Evolutionary conservation across 345 rosid species (phyloP).

Genomic region (Populus alba): DNA sequence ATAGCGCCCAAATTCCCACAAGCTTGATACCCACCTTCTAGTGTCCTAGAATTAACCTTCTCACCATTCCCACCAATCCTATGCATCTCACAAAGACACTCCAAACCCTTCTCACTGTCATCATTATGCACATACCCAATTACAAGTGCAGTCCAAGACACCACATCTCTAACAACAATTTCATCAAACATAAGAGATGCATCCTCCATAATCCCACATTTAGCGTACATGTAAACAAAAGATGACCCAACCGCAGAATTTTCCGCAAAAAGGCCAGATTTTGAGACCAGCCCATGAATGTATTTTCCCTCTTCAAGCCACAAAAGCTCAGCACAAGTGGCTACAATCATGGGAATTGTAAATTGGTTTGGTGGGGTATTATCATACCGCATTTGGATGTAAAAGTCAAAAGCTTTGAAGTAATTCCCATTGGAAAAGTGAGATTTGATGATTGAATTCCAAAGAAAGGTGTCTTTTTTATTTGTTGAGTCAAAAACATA

Average conservation of each 20-base stretch:
- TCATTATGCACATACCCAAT: slow-evolving; percentile 62
- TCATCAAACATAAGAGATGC: slow-evolving; percentile 55
- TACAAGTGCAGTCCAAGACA: slow-evolving; percentile 64
- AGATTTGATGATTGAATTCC: slow-evolving; percentile 69
- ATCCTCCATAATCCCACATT: slow-evolving; percentile 43
- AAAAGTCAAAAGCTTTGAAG: slow-evolving; percentile 37
- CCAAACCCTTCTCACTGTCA: slow-evolving; percentile 52
- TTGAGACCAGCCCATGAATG: slow-evolving; percentile 48
- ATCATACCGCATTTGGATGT: slow-evolving; percentile 41
- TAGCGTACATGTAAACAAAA: slow-evolving; percentile 52
- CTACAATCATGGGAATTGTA: slow-evolving; percentile 61
- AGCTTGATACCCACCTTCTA: slow-evolving; percentile 66
- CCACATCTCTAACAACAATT: slow-evolving; percentile 58
- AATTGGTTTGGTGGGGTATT: slow-evolving; percentile 41
- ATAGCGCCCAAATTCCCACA: slow-evolving; percentile 52
- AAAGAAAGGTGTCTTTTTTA: slow-evolving; percentile 53
- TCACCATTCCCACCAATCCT: slow-evolving; percentile 33
- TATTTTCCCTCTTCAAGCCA: slow-evolving; percentile 38
- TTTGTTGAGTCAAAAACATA: slow-evolving; percentile 37
- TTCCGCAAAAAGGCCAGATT: slow-evolving; percentile 41
- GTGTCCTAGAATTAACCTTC: slow-evolving; percentile 53
- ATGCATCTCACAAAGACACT: slow-evolving; percentile 49
- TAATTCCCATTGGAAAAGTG: slow-evolving; percentile 57
- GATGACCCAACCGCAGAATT: slow-evolving; percentile 54
- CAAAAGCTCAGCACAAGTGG: slow-evolving; percentile 55